Evolutionary conservation across 805 yeast genomes (phyloP).

Genomic region (Ogataea corticis): DNA sequence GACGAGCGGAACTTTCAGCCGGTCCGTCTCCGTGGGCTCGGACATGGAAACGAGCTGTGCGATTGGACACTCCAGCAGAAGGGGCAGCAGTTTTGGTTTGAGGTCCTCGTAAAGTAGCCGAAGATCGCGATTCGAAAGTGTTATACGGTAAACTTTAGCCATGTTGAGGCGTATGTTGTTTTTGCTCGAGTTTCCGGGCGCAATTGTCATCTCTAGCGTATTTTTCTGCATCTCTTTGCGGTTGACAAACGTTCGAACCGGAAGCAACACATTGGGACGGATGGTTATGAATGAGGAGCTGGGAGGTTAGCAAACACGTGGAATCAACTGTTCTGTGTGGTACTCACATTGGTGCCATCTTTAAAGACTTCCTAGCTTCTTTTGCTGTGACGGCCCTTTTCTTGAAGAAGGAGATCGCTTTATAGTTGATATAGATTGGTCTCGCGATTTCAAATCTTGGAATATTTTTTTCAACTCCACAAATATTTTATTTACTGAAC

Average conservation of each 20-base stretch:
- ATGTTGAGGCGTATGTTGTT: constrained; percentile 16
- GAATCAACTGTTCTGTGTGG: too few species aligned
- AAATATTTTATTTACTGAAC: too few species aligned
- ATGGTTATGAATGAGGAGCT: constrained; percentile 27
- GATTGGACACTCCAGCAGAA: constrained; percentile 22
- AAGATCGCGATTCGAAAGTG: constrained; percentile 28
- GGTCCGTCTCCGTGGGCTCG: constrained; percentile 5
- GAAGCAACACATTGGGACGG: constrained; percentile 16
- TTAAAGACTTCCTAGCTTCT: too few species aligned
- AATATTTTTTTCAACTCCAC: too few species aligned
- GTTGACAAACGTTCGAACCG: constrained; percentile 31
- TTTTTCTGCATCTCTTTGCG: constrained; percentile 25
- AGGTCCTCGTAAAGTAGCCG: constrained; percentile 22
- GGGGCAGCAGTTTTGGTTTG: constrained; percentile 16
- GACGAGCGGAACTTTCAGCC: constrained; percentile 21
- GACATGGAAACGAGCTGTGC: constrained; percentile 22
- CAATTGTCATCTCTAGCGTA: constrained; percentile 15
- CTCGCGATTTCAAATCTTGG: too few species aligned
- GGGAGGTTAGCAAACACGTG: too few species aligned
- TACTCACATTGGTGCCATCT: constrained; percentile 31
- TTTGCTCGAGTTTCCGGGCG: background rate
- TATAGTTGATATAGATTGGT: too few species aligned
- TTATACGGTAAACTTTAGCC: constrained; percentile 23
- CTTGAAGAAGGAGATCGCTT: too few species aligned
- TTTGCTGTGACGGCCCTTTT: too few species aligned